Base-by-base conservation (phyloP, 768 basidiomycete species). In the Suillus subluteus region DNA sequence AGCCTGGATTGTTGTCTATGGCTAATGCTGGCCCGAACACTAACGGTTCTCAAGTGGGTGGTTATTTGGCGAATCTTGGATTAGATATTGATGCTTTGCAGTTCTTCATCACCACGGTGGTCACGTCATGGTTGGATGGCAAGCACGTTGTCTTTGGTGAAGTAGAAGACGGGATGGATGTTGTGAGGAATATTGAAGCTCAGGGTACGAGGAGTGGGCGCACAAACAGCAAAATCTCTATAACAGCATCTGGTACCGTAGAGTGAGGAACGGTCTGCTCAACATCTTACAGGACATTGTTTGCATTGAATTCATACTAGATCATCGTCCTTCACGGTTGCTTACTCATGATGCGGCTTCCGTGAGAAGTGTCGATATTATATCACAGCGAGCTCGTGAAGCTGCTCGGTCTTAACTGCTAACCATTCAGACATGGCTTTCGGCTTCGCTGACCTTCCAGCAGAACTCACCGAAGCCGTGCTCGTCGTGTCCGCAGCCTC, bases 1-100 rank as follows among this genome's bases (percentile, higher is more conserved):
- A 84, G 72, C 86, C 88, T 11, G 89, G 86, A 72, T 78, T 92
- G 26, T 83, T 94, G 68, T 91, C 90, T 50, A 93, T 94, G 92
- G 96, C 96, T 46, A 98, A 93, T 71, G 92, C 94, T 43, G 94
- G 95, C 61, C 81, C 82, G 1, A 86, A 91, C 79, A 92, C 91
- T 46, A 93, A 92, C 66, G 91, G 94, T 43, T 94, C 91, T 16
- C 92, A 92, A 76, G 86, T 88, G 62, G 64, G 80, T 70, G 1
- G 35, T 30, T 12, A 2, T 38, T 30, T 15, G 56, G 38, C 11
- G 23, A 48, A 41, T 16, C n/a, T 48, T 32, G n/a, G 44, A 46
- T 21, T 38, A 21, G 2, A 26, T 46, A n/a, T 58, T 40, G 7
- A 44, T 52, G 16, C 15, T 30, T 18, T 37, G 6, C 62, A 89